Evolutionary conservation across 164 flowering plant species (phyloP).

Genomic region (Magnolia officinalis): DNA sequence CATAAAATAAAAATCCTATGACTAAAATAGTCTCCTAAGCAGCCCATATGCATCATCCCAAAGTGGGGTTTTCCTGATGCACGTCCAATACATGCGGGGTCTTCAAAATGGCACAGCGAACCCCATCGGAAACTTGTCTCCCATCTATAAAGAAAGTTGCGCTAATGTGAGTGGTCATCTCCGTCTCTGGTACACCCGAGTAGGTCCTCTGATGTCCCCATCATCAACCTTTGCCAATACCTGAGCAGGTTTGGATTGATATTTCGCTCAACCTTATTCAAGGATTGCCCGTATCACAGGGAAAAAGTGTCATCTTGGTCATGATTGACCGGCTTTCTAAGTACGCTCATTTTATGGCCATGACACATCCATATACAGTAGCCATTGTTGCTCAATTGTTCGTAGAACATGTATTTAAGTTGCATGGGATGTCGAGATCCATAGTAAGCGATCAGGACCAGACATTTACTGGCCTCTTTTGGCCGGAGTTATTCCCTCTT

Average conservation of each 20-base stretch:
- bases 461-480: background rate
- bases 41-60: too few species aligned
- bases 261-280: background rate
- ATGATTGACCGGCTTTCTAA: background rate
- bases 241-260: background rate
- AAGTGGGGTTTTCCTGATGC: too few species aligned
- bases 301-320: background rate
- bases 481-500: background rate
- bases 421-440: background rate
- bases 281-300: background rate
- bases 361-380: background rate
- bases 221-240: background rate
- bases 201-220: too few species aligned
- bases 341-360: background rate
- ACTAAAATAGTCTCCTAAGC: too few species aligned
- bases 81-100: too few species aligned
- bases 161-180: too few species aligned
- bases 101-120: too few species aligned
- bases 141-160: too few species aligned
- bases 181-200: too few species aligned
- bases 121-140: too few species aligned
- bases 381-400: background rate
- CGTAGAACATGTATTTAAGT: background rate
- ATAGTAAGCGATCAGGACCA: background rate
- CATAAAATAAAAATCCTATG: too few species aligned